These are phyloP conservation scores for Lineolata rhizophorae DNA, from an alignment of 495 filamentous ascomycete species.

Conservation along the genomic window DNA sequence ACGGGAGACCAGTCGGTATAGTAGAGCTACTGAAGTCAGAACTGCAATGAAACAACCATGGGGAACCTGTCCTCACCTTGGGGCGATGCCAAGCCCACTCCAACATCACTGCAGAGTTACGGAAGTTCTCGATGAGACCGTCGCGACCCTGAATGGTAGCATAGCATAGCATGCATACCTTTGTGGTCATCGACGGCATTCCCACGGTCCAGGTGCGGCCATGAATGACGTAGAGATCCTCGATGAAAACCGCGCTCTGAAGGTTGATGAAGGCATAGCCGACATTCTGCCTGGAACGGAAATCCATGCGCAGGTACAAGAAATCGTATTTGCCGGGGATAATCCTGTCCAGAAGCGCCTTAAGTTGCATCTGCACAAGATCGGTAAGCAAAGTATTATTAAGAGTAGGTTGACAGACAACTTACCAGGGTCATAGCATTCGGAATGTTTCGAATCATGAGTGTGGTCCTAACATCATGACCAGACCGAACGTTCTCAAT, in stretches of 20 bases:
- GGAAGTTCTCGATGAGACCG: constrained; percentile 78
- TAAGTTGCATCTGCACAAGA: constrained; percentile 25
- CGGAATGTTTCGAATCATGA: constrained; percentile 93
- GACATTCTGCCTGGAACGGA: constrained; percentile 34
- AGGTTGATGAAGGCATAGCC: constrained; percentile 99
- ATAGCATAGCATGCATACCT: constrained; percentile 79
- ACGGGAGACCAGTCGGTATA: too few species aligned
- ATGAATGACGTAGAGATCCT: constrained; percentile 8
- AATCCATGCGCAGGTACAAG: constrained; percentile 74
- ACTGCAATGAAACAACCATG: too few species aligned
- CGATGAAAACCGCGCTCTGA: constrained; percentile 47
- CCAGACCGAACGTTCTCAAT: too few species aligned
- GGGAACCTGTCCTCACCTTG: too few species aligned
- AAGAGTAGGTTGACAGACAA: not conserved
- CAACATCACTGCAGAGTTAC: constrained; percentile 87
- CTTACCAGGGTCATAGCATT: constrained; percentile 63
- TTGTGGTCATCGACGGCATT: constrained; percentile 13
- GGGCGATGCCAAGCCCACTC: constrained; percentile 22
- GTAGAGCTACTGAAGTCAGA: too few species aligned
- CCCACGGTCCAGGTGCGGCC: constrained; percentile 42
- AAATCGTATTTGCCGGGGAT: constrained; percentile 76
- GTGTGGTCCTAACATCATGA: constrained; percentile 15
- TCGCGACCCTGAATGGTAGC: constrained; percentile 87
- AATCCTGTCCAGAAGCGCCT: constrained; percentile 55
- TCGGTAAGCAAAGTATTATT: constrained; percentile 3